Percentiles rank a stretch among this genome's conserved stretches.
phyloP scores from a whole-genome alignment of 495 filamentous ascomycete genomes.

The Penicillium odoratum region DNA sequence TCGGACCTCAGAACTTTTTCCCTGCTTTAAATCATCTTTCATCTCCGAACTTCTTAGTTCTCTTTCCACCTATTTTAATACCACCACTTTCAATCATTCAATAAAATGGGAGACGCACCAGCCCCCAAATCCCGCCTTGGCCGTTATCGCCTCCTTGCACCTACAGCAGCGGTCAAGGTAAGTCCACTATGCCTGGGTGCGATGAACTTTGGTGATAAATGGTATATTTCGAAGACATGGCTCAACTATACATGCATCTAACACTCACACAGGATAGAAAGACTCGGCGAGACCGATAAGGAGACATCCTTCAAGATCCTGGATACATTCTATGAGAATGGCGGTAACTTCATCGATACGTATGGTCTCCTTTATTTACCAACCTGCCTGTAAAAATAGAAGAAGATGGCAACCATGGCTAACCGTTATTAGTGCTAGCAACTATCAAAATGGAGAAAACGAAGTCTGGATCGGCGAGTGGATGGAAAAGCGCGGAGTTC shows the following conservation, averaged over 20 bases:
- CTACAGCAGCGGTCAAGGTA: constrained; percentile 58
- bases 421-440: constrained; percentile 35
- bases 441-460: constrained; percentile 55
- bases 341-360: constrained; percentile 58
- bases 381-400: background rate
- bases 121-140: constrained; percentile 38
- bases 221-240: constrained; percentile 21
- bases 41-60: too few species aligned
- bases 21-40: too few species aligned
- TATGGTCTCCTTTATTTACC: background rate
- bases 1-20: too few species aligned
- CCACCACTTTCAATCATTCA: too few species aligned
- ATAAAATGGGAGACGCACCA: background rate
- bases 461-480: constrained; percentile 62
- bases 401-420: background rate
- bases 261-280: background rate
- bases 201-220: constrained; percentile 62
- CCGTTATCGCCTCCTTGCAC: constrained; percentile 59
- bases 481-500: constrained; percentile 52
- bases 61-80: too few species aligned
- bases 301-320: constrained; percentile 49
- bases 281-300: constrained; percentile 24
- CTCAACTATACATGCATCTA: background rate
- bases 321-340: constrained; percentile 49
- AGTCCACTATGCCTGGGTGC: constrained; percentile 61